These are phyloP conservation scores for Sphaerulina vaccinii DNA, from an alignment of 2,329 filamentous ascomycete species.

Conservation along the genomic window DNA sequence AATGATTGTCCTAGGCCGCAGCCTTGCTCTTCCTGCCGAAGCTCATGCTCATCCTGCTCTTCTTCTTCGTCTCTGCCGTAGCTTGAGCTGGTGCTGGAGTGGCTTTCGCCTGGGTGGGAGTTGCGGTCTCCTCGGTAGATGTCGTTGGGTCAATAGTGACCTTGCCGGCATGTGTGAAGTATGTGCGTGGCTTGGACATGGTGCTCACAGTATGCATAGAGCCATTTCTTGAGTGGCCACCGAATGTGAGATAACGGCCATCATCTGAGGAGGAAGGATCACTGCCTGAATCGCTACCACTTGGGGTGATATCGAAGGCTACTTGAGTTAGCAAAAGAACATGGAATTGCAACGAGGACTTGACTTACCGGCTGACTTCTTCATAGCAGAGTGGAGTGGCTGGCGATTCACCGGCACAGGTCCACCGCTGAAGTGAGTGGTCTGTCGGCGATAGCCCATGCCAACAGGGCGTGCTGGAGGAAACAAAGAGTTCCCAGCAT, in stretches of 20 bases:
- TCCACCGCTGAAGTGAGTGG: conserved; percentile 14
- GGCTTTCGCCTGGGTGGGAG: conserved; percentile 4
- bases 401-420: conserved; percentile 6
- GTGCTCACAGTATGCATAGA: conserved; percentile 19
- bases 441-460: conserved; percentile 13
- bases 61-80: conserved; percentile 24
- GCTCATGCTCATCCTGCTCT: conserved; percentile 31
- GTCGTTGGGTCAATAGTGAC: conserved; percentile 23
- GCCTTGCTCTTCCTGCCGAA: conserved; percentile 28
- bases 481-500: conserved; percentile 10
- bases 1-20: background rate
- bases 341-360: background rate
- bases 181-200: conserved; percentile 26
- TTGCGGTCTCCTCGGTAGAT: too few relatives aligned
- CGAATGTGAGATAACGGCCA: conserved; percentile 15
- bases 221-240: conserved; percentile 12
- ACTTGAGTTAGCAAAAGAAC: background rate
- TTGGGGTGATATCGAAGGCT: conserved; percentile 25
- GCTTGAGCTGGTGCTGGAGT: conserved; percentile 4
- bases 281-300: conserved; percentile 25
- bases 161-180: conserved; percentile 33
- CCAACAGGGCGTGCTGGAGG: conserved; percentile 8
- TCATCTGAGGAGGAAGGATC: conserved; percentile 22
- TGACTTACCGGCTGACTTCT: conserved; percentile 29
- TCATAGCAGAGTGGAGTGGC: conserved; percentile 17